Base-by-base conservation (phyloP, 331 rosid genomes). In the Saraca asoca region DNA sequence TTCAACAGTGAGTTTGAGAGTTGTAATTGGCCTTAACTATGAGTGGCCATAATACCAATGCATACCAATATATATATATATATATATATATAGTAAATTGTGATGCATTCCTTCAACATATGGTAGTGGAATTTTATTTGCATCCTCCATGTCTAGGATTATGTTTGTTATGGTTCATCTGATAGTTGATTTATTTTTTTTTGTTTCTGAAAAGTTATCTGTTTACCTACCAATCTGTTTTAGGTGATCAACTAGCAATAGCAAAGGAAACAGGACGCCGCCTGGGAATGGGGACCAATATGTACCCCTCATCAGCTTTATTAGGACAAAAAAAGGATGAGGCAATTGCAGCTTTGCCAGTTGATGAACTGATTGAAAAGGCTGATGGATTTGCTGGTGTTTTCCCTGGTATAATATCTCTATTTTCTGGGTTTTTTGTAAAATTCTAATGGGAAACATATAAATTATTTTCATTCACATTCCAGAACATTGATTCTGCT, bases 361-460 rank as follows among this genome's bases (percentile, higher is more conserved):
- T 87, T 62, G 97, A 90, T 68, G 97, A 90, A 15, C 81, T 85
- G 76, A 85, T 90, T 54, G 97, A 90, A 71, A 87, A 87, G 62
- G 95, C 97, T 17, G 95, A 90, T 66, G 97, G 97, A 16, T 90
- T 90, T 77, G 92, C 97, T 49, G 95, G 95, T 16, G 97, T 90
- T 70, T 87, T 85, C 67, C 97, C 97, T 7, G 97, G 97, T 90
- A 85, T 37, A 37, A n/a, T 11, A 24, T 45, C 19, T 7, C 37
- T 53, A 5, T 50, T 52, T 39, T 58, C 37, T 13, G 9, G 11
- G 11, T n/a, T n/a, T 33, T 17, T 34, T n/a, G 12, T 43, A 4
- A 37, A 12, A 45, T 48, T 41, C 29, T 33, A 37, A 7, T 7
- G 13, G 11, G 29, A 37, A 44, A 43, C 18, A 12, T 76, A 16